These are phyloP conservation scores for Imleria badia DNA, from an alignment of 768 basidiomycete genomes.

Conservation along the genomic window DNA sequence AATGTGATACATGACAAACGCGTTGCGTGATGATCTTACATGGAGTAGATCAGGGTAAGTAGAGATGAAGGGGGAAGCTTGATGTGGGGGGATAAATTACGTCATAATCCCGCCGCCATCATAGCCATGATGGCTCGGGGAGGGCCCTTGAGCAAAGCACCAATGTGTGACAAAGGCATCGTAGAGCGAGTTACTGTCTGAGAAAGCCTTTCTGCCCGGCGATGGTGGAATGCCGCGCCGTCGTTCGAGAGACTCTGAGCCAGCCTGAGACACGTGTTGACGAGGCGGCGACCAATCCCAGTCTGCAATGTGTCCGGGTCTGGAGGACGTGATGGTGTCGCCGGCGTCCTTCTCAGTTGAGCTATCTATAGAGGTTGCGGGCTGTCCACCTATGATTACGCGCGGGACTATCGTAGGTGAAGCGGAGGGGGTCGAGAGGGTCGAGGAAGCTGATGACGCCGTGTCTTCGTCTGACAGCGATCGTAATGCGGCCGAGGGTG, in stretches of 20 bases:
- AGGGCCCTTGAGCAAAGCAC: conserved; percentile 60
- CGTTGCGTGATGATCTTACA: neutral
- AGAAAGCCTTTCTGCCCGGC: neutral
- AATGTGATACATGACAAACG: neutral
- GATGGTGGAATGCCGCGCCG: neutral
- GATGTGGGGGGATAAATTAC: neutral
- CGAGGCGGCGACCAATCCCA: conserved; percentile 26
- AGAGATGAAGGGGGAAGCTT: neutral
- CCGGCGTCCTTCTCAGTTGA: neutral
- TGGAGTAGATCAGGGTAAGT: neutral
- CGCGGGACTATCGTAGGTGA: conserved; percentile 23
- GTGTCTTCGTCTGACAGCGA: conserved; percentile 12
- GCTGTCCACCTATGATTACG: conserved; percentile 28
- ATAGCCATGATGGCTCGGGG: conserved; percentile 19
- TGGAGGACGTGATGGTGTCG: neutral
- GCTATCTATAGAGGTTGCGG: conserved; percentile 12
- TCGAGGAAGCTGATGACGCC: conserved; percentile 26
- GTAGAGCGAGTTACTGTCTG: conserved; percentile 40
- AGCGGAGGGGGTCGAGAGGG: conserved; percentile 24
- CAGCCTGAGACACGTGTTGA: neutral
- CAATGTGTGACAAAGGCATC: conserved; percentile 64
- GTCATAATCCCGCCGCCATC: conserved; percentile 18
- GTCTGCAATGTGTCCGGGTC: conserved; percentile 8
- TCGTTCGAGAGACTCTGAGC: conserved; percentile 24
- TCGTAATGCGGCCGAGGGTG: neutral